Base-by-base conservation (phyloP, 371 early-diverging fungal species). In the Mucor lusitanicus region DNA sequence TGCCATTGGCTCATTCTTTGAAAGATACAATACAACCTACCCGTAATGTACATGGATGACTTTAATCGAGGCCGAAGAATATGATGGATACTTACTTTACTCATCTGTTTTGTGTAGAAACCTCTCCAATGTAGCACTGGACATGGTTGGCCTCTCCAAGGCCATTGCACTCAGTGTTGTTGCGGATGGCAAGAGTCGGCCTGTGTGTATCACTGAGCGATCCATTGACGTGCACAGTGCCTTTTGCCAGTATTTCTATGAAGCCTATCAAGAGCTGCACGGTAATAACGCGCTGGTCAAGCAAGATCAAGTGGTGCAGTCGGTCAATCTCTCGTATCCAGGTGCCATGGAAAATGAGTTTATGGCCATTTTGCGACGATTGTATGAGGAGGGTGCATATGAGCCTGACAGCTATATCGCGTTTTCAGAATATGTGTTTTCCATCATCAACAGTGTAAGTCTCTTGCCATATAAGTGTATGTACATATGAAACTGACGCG, bases 371-470 rank as follows among this genome's bases (percentile, higher is more conserved):
- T 5, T 70, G 15, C 55, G 9, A 3, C 57, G 48, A 6, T 39
- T 78, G 23, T 39, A 57, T 15, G 46, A 57, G 8, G 13, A 68
- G 15, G 54, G 46, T 3, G 23, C 53, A 3, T 78, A 78, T 35
- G 27, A 53, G 11, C 70, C 72, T 17, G 78, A 78, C 32, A 65
- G 72, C 11, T 72, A 50, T 40, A 61, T 78, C 23, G 72, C 78
- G 0, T 72, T 78, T 59, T 78, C 78, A 3, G 75, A 78, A 30
- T 58, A 66, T 35, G 67, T 75, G 3, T 78, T 72, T 59, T 53
- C 59, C 6, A 68, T 68, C 25, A 70, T 78, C 33, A 72, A 72
- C 33, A 65, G 42, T 46, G 78, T 77, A 72, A 62, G 68, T 23
- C 37, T 12, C 12, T 12, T 35, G 37, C 37, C 37, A 12, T 33